These are phyloP conservation scores for Saturnispora sekii DNA, from an alignment of 805 yeast genomes.

Conservation along the genomic window DNA sequence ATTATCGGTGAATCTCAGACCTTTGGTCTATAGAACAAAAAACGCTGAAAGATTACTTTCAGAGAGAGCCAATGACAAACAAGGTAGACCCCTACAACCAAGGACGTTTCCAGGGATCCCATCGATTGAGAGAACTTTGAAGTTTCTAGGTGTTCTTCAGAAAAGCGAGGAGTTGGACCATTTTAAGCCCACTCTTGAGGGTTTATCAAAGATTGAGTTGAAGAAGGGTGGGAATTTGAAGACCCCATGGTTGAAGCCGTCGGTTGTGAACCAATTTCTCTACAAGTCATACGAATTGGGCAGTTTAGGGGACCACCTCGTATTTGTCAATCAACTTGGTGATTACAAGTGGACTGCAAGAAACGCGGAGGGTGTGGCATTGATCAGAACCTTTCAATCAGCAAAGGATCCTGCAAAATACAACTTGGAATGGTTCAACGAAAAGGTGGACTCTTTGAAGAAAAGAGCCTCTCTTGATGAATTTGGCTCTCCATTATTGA, in stretches of 20 bases:
- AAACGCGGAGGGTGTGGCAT: conserved; percentile 19
- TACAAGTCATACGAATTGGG: conserved; percentile 21
- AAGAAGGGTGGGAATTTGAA: conserved; percentile 7
- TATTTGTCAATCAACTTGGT: conserved; percentile 15
- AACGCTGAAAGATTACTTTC: conserved; percentile 17
- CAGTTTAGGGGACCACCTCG: conserved; percentile 12
- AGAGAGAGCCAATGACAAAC: conserved; percentile 17
- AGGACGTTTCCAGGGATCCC: conserved; percentile 19
- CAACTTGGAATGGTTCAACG: conserved; percentile 12
- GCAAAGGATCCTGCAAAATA: conserved; percentile 7
- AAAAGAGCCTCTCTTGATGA: conserved; percentile 8
- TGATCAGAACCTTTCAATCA: conserved; percentile 19
- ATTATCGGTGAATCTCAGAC: conserved; percentile 17
- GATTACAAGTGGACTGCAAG: conserved; percentile 14
- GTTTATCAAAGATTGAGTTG: conserved; percentile 10
- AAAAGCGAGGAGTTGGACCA: conserved; percentile 18
- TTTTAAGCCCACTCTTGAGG: conserved; percentile 15
- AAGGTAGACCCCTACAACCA: conserved; percentile 23
- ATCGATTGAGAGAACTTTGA: conserved; percentile 17
- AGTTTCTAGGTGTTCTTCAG: conserved; percentile 19
- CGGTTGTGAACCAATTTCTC: conserved; percentile 19
- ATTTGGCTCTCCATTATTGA: background rate
- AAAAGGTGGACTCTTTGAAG: conserved; percentile 13
- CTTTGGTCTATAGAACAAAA: conserved; percentile 19
- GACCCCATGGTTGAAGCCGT: conserved; percentile 14